Evolutionary conservation across 257 asterid genomes (phyloP).

Genomic region (Capsicum pubescens): DNA sequence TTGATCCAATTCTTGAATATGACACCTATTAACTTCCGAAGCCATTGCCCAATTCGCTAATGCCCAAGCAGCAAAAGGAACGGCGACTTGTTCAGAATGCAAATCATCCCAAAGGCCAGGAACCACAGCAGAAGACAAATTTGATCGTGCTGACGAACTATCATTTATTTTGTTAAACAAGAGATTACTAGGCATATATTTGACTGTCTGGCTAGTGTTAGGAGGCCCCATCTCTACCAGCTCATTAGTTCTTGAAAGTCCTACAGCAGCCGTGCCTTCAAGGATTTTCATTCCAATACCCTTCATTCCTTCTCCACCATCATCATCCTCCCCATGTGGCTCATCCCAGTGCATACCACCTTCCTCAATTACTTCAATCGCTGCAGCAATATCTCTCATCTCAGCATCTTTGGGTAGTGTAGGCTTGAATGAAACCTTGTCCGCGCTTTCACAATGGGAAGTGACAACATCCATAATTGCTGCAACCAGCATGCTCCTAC

Average conservation of each 20-base stretch:
- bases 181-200: conserved; percentile 44
- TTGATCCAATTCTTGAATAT: conserved; percentile 88
- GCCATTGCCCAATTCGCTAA: conserved; percentile 99
- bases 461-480: conserved; percentile 97
- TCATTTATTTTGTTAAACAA: conserved; percentile 62
- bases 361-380: conserved; percentile 90
- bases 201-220: conserved; percentile 43
- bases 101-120: conserved; percentile 99
- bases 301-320: conserved; percentile 80
- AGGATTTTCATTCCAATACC: conserved; percentile 97
- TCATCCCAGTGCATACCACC: conserved; percentile 97
- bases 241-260: conserved; percentile 69
- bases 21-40: conserved; percentile 83
- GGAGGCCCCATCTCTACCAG: conserved; percentile 60
- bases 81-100: conserved; percentile 92
- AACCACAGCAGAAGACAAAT: conserved; percentile 66
- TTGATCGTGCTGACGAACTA: conserved; percentile 46
- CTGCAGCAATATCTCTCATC: conserved; percentile 94
- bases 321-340: conserved; percentile 61
- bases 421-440: conserved; percentile 64
- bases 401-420: conserved; percentile 80
- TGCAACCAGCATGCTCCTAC: conserved; percentile 99
- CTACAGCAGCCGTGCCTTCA: conserved; percentile 93
- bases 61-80: conserved; percentile 99
- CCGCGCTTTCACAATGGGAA: conserved; percentile 78